phyloP scores from a whole-genome alignment of 768 basidiomycete genomes.

The Psilocybe cyanescens region DNA sequence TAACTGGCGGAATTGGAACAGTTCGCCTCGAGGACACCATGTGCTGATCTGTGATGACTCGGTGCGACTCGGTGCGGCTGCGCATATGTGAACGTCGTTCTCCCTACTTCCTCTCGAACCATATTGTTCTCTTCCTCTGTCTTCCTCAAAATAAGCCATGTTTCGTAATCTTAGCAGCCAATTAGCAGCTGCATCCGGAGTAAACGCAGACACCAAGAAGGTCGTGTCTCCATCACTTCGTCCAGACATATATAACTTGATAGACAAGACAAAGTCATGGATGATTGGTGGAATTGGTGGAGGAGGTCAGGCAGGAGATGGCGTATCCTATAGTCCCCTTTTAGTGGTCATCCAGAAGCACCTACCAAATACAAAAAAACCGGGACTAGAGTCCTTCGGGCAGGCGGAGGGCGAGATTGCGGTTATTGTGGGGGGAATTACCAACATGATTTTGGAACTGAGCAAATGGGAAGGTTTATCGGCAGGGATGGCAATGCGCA shows the following conservation, averaged over 20 bases:
- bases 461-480: constrained; percentile 62
- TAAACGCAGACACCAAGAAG: constrained; percentile 42
- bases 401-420: constrained; percentile 52
- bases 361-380: constrained; percentile 44
- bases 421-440: constrained; percentile 52
- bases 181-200: constrained; percentile 32
- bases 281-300: constrained; percentile 36
- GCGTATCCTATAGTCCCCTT: constrained; percentile 50
- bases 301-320: constrained; percentile 49
- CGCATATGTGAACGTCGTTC: neutral
- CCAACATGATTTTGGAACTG: constrained; percentile 58
- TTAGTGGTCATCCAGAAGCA: constrained; percentile 51
- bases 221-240: constrained; percentile 53
- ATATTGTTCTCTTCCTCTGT: constrained; percentile 1
- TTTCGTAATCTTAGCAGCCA: constrained; percentile 50
- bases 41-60: constrained; percentile 27
- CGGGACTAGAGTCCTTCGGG: constrained; percentile 51
- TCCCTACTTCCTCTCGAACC: neutral
- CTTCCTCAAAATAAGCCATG: constrained; percentile 35
- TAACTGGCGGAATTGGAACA: constrained; percentile 14
- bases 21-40: constrained; percentile 42
- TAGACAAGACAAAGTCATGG: constrained; percentile 54
- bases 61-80: constrained; percentile 12
- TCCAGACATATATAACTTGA: constrained; percentile 50
- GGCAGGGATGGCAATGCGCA: constrained; percentile 58